A percentile compares a stretch with the other conserved stretches of the same genome.
Conservation (phyloP, 768 basidiomycete species). For the Lactarius sanguifluus region DNA sequence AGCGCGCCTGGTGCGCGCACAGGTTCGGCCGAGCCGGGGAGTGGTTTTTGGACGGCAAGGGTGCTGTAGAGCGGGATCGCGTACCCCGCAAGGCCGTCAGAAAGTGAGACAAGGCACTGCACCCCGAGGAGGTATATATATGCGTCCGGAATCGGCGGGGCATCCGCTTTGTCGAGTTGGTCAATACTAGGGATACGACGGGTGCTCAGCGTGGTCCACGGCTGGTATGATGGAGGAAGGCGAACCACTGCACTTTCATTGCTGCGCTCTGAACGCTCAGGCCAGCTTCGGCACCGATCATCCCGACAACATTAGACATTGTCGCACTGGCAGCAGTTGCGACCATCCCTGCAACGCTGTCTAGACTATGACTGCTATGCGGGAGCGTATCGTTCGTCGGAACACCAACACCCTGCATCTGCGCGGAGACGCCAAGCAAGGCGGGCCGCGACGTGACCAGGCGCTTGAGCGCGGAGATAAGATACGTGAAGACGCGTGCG, state of each 20-base stretch:
- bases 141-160: conserved; percentile 88
- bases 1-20: conserved; percentile 74
- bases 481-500: conserved; percentile 70
- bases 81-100: conserved; percentile 79
- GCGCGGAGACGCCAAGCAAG: conserved; percentile 72
- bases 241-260: conserved; percentile 91
- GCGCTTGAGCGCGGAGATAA: conserved; percentile 82
- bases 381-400: conserved; percentile 39
- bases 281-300: conserved; percentile 71
- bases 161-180: conserved; percentile 96
- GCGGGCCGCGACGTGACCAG: conserved; percentile 87
- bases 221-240: conserved; percentile 4
- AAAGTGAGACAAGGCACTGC: conserved; percentile 83
- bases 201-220: background rate
- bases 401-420: conserved; percentile 82
- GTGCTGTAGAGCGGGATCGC: conserved; percentile 73
- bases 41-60: conserved; percentile 62
- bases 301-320: conserved; percentile 80
- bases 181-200: conserved; percentile 65
- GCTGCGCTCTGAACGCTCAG: conserved; percentile 70
- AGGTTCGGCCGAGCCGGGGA: conserved; percentile 59
- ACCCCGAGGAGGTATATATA: conserved; percentile 92
- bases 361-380: conserved; percentile 59
- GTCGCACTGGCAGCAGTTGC: conserved; percentile 82
- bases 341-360: conserved; percentile 77